Percentiles rank a stretch among this genome's conserved stretches.
These are phyloP conservation scores for Aspergillus conjunctus DNA, from an alignment of 495 filamentous ascomycete species.

Conservation along the genomic window DNA sequence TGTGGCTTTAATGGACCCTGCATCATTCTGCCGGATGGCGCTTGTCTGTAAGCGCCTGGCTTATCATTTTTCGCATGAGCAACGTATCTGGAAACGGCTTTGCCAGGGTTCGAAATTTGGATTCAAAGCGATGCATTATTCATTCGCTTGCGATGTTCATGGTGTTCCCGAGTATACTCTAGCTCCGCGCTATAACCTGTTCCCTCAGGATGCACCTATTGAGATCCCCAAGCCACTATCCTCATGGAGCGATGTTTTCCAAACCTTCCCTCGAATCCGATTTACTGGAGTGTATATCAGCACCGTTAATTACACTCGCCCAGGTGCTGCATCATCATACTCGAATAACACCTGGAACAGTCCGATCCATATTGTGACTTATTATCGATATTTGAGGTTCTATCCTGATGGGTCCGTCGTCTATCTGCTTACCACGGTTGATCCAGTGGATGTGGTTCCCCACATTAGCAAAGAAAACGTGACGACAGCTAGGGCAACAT, in stretches of 20 bases:
- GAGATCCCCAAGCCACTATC: constrained; percentile 43
- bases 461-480: constrained; percentile 61
- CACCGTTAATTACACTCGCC: constrained; percentile 90
- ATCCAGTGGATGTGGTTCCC: constrained; percentile 83
- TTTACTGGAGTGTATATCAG: constrained; percentile 95
- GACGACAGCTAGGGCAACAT: constrained; percentile 32
- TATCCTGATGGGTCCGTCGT: constrained; percentile 86
- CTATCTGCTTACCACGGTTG: constrained; percentile 72
- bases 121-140: constrained; percentile 82
- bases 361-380: constrained; percentile 94
- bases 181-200: constrained; percentile 41
- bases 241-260: constrained; percentile 68
- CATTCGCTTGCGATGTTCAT: constrained; percentile 64
- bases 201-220: constrained; percentile 34
- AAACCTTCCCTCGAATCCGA: constrained; percentile 78
- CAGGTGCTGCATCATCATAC: constrained; percentile 65
- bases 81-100: constrained; percentile 84
- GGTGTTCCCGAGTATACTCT: constrained; percentile 59
- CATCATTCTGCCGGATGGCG: constrained; percentile 74
- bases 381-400: constrained; percentile 94
- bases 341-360: constrained; percentile 67
- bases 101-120: constrained; percentile 71
- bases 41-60: constrained; percentile 86
- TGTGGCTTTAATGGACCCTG: constrained; percentile 74
- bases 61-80: constrained; percentile 80